phyloP scores from a whole-genome alignment of 2,329 filamentous ascomycete species.

The Kalmusia sp. region DNA sequence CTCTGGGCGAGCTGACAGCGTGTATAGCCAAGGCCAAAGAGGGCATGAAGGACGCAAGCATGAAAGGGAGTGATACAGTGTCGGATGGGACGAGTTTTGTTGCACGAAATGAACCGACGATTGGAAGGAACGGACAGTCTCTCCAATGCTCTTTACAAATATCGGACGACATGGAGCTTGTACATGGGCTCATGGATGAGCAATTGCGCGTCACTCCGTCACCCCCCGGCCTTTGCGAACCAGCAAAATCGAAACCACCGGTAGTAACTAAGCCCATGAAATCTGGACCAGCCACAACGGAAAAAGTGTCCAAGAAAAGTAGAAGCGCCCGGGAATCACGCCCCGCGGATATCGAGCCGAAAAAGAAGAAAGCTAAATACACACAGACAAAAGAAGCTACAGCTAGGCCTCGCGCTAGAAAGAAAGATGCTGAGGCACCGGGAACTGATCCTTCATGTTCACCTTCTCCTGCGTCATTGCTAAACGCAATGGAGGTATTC shows the following conservation, averaged over 20 bases:
- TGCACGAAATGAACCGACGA: not conserved
- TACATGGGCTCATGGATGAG: constrained; percentile 40
- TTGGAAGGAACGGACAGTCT: no score
- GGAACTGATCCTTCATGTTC: constrained; percentile 3
- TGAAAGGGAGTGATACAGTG: not conserved
- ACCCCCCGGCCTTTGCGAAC: constrained; percentile 10
- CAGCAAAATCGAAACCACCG: constrained; percentile 10
- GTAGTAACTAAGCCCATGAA: not conserved
- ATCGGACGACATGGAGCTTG: constrained; percentile 34
- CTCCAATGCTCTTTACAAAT: constrained; percentile 16
- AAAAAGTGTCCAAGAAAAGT: constrained; percentile 1
- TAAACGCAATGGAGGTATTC: constrained; percentile 3
- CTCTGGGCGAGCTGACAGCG: constrained; percentile 9
- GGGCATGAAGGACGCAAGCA: constrained; percentile 1
- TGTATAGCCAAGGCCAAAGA: not conserved
- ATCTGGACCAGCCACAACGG: constrained; percentile 7
- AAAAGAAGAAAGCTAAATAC: constrained; percentile 1
- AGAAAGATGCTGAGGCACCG: constrained; percentile 7
- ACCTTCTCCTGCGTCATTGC: not conserved
- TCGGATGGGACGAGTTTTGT: not conserved
- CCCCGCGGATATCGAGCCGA: not conserved
- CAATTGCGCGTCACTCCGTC: constrained; percentile 26
- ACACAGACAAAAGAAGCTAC: not conserved
- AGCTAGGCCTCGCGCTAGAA: constrained; percentile 5
- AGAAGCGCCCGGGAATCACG: not conserved